Base-by-base conservation (phyloP, 2,329 filamentous ascomycete species). In the Colletotrichum salicis region DNA sequence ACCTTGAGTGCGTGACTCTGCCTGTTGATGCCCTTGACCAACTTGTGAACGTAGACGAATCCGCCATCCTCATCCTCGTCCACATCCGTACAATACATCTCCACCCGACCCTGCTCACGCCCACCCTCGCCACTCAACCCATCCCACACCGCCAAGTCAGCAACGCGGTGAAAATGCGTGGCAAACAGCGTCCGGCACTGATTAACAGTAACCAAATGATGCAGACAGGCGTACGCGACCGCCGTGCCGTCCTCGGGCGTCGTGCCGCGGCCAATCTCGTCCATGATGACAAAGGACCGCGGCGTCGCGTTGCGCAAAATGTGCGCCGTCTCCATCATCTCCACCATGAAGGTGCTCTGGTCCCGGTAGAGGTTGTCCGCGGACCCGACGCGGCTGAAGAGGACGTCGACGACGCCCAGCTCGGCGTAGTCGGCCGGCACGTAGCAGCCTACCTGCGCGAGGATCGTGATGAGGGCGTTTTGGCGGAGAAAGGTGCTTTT, bases 271-370 rank as follows among this genome's bases (percentile, higher is more conserved):
- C 96, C 96, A 48, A 99, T 94, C 84, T 99, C 96, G 80, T 99
- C 96, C 96, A 99, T 98, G 80, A 99, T 96, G 72, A 96, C 96
- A 77, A 99, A 97, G 0, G 93, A 96, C 29, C 92, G 88, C 1
- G 91, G 84, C 1, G 96, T 98, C 0, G 96, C 96, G 75, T 93
- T 88, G 72, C 92, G 93, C 64, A 99, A 87, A 64, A 99, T 99
- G 31, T 93, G 88, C 1, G 96, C 95, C 24, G 96, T 97, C 83
- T 99, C 96, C 2, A 98, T 88, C 96, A 99, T 99, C 84, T 99
- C 96, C 1, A 98, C 94, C 96, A 99, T 98, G 82, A 99, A 99
- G 0, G 97, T 99, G 64, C 94, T 97, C 81, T 98, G 95, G 83
- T 97, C 93, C 62, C 91, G 90, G 84, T 93, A 98, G n/a, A 99